Evolutionary conservation across 169 alveolate species (phyloP).

Genomic region (Cryptosporidium meleagridis): DNA sequence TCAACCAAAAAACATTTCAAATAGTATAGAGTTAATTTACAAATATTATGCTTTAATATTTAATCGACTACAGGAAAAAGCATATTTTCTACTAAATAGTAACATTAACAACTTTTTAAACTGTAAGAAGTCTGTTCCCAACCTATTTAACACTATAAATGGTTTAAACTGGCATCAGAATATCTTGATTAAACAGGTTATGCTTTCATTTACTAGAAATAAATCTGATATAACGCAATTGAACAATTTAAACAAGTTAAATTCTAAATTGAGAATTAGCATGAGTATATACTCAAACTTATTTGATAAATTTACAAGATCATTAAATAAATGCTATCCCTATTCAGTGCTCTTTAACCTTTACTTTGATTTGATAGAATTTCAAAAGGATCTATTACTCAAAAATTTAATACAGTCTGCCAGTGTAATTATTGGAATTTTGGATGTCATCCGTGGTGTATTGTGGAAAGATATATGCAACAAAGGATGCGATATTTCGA

Average conservation of each 20-base stretch:
- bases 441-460: not conserved
- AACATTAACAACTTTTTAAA: constrained; percentile 1
- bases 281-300: not conserved
- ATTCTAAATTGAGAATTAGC: not conserved
- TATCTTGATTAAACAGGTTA: constrained; percentile 32
- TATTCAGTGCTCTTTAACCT: constrained; percentile 20
- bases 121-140: constrained; percentile 12
- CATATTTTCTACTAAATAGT: constrained; percentile 35
- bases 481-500: not conserved
- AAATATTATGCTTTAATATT: constrained; percentile 1
- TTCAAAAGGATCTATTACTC: constrained; percentile 2
- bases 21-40: not conserved
- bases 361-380: constrained; percentile 13
- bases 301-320: constrained; percentile 19
- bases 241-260: not conserved
- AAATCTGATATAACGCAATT: not conserved
- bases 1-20: constrained; percentile 2
- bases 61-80: constrained; percentile 59
- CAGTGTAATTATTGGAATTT: constrained; percentile 20
- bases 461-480: constrained; percentile 24
- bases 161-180: constrained; percentile 70
- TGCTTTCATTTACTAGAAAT: constrained; percentile 37
- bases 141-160: constrained; percentile 13
- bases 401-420: constrained; percentile 1
- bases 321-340: constrained; percentile 12